Percentiles rank a stretch among this genome's conserved stretches.
These are phyloP conservation scores for Berkeleyomyces rouxiae DNA, from an alignment of 2,329 filamentous ascomycete species.

Conservation along the genomic window DNA sequence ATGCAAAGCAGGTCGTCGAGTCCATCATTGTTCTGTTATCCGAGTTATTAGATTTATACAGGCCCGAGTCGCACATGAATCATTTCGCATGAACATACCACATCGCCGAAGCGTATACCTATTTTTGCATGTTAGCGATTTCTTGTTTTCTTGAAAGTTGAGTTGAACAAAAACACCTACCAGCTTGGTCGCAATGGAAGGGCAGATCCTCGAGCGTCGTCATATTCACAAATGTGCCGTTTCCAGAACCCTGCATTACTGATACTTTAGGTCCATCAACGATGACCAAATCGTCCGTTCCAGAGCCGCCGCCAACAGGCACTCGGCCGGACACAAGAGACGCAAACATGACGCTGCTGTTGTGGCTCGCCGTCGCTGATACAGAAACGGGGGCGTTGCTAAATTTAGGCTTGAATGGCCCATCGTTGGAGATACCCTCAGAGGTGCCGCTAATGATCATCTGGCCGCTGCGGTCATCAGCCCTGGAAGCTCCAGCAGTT, in stretches of 20 bases:
- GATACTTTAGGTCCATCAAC: neutral
- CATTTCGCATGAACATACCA: neutral
- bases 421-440: slow-evolving; percentile 4
- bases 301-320: neutral
- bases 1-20: slow-evolving; percentile 21
- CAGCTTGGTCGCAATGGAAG: slow-evolving; percentile 3
- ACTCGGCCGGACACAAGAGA: slow-evolving; percentile 7
- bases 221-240: neutral
- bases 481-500: neutral
- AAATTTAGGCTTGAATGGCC: slow-evolving; percentile 1
- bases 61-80: neutral
- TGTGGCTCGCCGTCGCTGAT: neutral
- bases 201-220: neutral
- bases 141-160: neutral
- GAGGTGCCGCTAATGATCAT: slow-evolving; percentile 2
- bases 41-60: neutral
- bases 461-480: slow-evolving; percentile 1
- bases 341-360: slow-evolving; percentile 11
- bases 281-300: slow-evolving; percentile 6
- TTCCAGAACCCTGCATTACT: neutral
- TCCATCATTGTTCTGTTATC: slow-evolving; percentile 14
- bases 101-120: slow-evolving; percentile 8
- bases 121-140: neutral
- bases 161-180: neutral
- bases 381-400: neutral